Evolutionary conservation across 805 yeast species (phyloP).

Genomic region (Brettanomyces naardenensis): DNA sequence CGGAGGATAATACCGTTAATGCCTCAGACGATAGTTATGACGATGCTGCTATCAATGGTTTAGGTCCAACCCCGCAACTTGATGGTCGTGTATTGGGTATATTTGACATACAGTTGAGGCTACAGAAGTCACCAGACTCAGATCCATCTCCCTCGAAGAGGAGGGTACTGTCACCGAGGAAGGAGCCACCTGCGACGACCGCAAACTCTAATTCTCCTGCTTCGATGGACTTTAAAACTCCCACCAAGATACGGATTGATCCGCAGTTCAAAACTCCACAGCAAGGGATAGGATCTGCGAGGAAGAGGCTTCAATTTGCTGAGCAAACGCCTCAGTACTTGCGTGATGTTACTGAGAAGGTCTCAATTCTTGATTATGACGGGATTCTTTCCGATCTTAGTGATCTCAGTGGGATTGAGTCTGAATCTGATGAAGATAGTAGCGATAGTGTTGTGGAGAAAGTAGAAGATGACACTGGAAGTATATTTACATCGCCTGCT

Average conservation of each 20-base stretch:
- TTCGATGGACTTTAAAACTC: not conserved
- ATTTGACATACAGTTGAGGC: slow-evolving; percentile 42
- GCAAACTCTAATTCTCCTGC: not conserved
- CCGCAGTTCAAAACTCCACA: slow-evolving; percentile 1
- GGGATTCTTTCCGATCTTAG: slow-evolving; percentile 3
- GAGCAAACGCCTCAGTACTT: slow-evolving; percentile 4
- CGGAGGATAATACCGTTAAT: not conserved
- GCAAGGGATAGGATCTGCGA: not conserved
- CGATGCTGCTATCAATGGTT: not conserved
- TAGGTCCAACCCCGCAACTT: slow-evolving; percentile 83
- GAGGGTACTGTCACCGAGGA: slow-evolving; percentile 1
- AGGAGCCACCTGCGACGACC: too few relatives aligned
- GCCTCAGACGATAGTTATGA: not conserved
- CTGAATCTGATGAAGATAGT: not conserved
- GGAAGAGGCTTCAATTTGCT: not conserved
- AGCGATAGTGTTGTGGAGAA: slow-evolving; percentile 1
- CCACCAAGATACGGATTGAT: not conserved
- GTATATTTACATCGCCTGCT: not conserved
- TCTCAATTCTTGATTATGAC: slow-evolving; percentile 1
- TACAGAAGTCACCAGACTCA: slow-evolving; percentile 8
- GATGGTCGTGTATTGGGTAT: slow-evolving; percentile 69
- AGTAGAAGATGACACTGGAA: not conserved
- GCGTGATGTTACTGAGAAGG: not conserved
- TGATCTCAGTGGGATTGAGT: slow-evolving; percentile 1
- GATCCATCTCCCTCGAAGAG: not conserved